Conservation (phyloP, 331 rosid species). For the Malus hybrid region DNA sequence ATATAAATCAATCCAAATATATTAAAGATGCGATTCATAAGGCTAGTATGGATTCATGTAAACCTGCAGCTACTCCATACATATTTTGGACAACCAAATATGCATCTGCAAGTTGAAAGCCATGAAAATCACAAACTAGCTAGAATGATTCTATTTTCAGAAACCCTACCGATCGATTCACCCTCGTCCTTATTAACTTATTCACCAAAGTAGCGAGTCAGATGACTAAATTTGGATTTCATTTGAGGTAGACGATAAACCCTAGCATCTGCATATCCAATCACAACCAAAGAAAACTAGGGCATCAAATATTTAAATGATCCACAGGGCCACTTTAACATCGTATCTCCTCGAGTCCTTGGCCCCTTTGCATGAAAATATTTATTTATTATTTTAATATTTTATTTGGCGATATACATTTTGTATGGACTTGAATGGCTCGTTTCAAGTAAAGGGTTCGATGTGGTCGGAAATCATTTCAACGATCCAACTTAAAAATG, state of each 20-base stretch:
- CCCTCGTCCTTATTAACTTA: neutral
- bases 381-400: no score
- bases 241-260: neutral
- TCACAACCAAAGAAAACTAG: neutral
- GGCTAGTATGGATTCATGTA: no score
- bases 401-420: neutral
- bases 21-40: no score
- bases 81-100: neutral
- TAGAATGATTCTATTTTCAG: neutral
- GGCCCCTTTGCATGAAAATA: neutral
- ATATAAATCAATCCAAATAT: no score
- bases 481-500: neutral
- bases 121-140: neutral
- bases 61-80: no score
- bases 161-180: neutral
- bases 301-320: neutral
- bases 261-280: neutral
- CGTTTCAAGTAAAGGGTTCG: neutral
- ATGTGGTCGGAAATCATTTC: neutral
- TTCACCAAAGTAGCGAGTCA: neutral
- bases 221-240: neutral
- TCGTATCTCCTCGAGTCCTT: neutral
- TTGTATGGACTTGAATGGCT: slow-evolving; percentile 1
- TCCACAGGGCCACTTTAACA: neutral
- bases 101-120: neutral